Evolutionary conservation across 1,139 yeast genomes (phyloP), one percentile per base, ranked within the genome.

Genomic region (Ogataea hybrid): DNA sequence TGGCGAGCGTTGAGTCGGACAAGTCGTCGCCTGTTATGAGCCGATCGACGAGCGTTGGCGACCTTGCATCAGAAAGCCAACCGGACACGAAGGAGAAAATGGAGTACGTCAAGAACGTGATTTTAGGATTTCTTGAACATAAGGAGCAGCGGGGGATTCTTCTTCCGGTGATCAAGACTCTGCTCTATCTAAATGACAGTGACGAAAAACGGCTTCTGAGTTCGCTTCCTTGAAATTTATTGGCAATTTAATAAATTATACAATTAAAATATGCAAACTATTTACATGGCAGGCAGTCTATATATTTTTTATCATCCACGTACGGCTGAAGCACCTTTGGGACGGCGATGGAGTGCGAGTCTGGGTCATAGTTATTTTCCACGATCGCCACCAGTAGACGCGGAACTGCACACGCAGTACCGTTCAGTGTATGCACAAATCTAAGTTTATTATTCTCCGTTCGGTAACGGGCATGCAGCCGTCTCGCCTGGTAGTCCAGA

Each of bases 351-450:
- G 71, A 61, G 17, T 77, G 66, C 0, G 75, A 70, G 7, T 54
- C 61, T 0, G 80, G 75, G 48, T 90, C 85, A 58, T 85, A 92
- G 54, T 75, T 75, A 58, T 85, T 94, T 63, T 94, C 99, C 5
- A 92, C 67, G 15, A 94, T 73, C 3, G 98, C 97, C 20, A 90
- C 75, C 18, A 92, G 81, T 1, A 90, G 83, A 46, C 99, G 70
- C 1, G 99, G 99, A 10, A 92, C 84, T 0, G 98, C 98, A 76
- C 89, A 75, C 4, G 96, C 96, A 0, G 99, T 94, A 20, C 97
- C 99, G 52, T 94, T 94, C 37, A 94, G 69, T 0, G 98, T 94
- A 52, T 87, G 89, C 0, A 79, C 88, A 56, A 74, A 86, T 35
- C 69, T 57, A n/a, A n/a, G n/a, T n/a, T n/a, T n/a, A n/a, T n/a